Base-by-base conservation (phyloP, 768 basidiomycete species). In the Lactifluus pinguis region DNA sequence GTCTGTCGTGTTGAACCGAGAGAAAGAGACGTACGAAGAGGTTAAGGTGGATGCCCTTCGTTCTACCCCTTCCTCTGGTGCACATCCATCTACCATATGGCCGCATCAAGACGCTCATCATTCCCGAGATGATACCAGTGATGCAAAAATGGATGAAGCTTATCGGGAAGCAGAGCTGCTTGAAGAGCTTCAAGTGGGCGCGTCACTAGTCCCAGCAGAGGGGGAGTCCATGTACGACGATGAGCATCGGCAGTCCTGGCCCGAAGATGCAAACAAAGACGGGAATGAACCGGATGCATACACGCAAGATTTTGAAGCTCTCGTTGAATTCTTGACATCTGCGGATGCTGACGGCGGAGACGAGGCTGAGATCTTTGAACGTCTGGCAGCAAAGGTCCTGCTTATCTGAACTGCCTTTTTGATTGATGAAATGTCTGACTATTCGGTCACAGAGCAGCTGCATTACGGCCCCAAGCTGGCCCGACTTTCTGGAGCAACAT, bases 281-380 rank as follows among this genome's bases (percentile, higher is more conserved):
- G 42, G 15, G 51, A 32, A 29, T 36, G 14, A 49, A 52, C 38
- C 6, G 14, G 57, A 36, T 13, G 47, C 52, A 38, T 49, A 62
- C 17, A 21, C 48, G n/a, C 70, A 76, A 52, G 83, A 85, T 68
- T 72, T 86, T n/a, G 72, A 80, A 17, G 68, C 72, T 3, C 75
- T 88, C 41, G 76, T 79, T 7, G 69, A 70, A 10, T 87, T 85
- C 65, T 83, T 87, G 65, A 80, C 79, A 11, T 75, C 72, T 4
- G 76, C 77, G 11, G 80, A 78, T 44, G 78, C 79, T 11, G 76
- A 80, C 4, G 76, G 79, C 1, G 73, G 76, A 8, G 69, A 72
- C 4, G 78, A 79, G n/a, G 73, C 73, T 25, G 72, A 76, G n/a
- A 72, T 84, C 38, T 88, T 84, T 82, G 73, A 70, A 50, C 73